Percentiles rank a stretch among this genome's conserved stretches.
Conservation (phyloP, 768 basidiomycete genomes). For the Cyclocybe cylindracea region DNA sequence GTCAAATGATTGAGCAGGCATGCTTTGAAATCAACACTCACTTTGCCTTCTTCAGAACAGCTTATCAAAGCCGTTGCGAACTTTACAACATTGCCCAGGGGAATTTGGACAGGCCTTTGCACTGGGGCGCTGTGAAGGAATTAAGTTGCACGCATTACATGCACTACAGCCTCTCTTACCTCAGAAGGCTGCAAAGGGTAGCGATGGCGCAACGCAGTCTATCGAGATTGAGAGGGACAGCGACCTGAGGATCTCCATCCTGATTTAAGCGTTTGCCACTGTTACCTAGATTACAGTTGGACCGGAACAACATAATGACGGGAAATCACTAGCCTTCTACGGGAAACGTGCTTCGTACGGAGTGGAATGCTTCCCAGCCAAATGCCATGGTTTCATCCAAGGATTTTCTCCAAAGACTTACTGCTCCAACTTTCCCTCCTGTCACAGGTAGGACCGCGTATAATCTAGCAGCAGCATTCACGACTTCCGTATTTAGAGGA, state of each 20-base stretch:
- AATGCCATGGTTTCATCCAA: constrained; percentile 69
- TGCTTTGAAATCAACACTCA: constrained; percentile 10
- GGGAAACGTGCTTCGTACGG: constrained; percentile 62
- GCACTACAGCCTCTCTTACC: constrained; percentile 34
- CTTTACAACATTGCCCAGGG: constrained; percentile 61
- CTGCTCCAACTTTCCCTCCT: constrained; percentile 78
- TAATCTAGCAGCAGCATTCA: constrained; percentile 54
- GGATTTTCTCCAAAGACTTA: constrained; percentile 73
- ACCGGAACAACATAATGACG: not conserved
- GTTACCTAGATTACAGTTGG: constrained; percentile 3
- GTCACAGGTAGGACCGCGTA: constrained; percentile 67
- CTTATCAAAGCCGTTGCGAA: constrained; percentile 53
- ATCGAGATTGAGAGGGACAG: constrained; percentile 60
- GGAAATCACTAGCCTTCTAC: constrained; percentile 37
- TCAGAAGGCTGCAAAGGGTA: constrained; percentile 55
- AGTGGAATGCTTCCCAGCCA: constrained; percentile 62
- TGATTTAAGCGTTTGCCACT: constrained; percentile 4
- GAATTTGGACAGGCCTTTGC: constrained; percentile 66
- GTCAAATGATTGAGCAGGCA: not conserved
- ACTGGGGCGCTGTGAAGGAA: constrained; percentile 47
- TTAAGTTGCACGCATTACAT: not conserved
- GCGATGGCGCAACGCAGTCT: constrained; percentile 55
- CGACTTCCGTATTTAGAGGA: constrained; percentile 37
- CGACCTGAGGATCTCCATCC: constrained; percentile 46
- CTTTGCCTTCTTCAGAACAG: constrained; percentile 50